Conservation (phyloP, 106 monocot genomes). For the Acorus calamus region DNA sequence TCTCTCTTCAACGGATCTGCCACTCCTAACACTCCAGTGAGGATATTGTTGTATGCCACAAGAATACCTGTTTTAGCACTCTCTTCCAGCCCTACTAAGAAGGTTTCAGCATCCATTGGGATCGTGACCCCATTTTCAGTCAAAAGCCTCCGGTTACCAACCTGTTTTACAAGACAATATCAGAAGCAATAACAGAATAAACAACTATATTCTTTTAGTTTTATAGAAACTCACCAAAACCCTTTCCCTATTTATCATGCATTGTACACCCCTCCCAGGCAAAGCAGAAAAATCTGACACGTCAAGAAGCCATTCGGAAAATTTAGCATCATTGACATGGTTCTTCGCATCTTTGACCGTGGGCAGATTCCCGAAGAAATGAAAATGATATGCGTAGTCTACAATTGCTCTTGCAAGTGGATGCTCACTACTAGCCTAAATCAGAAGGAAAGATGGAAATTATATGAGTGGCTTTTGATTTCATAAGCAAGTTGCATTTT, state of each 20-base stretch:
- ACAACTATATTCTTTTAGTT: no score
- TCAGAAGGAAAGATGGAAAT: constrained; percentile 30
- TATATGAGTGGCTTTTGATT: neutral
- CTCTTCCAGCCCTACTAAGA: constrained; percentile 54
- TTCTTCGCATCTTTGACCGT: constrained; percentile 18
- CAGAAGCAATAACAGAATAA: neutral
- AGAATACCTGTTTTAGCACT: constrained; percentile 76
- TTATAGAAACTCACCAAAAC: constrained; percentile 51
- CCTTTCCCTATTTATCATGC: constrained; percentile 50
- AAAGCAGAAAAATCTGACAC: constrained; percentile 62
- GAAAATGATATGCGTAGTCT: constrained; percentile 74
- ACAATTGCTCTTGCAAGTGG: constrained; percentile 89
- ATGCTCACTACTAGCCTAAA: constrained; percentile 92
- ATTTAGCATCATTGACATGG: constrained; percentile 36
- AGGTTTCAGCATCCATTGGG: constrained; percentile 64
- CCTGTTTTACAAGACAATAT: constrained; percentile 23
- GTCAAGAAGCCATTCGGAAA: constrained; percentile 82
- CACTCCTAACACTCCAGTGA: constrained; percentile 60
- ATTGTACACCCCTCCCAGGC: constrained; percentile 88
- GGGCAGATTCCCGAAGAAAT: constrained; percentile 54
- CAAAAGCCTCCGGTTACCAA: constrained; percentile 76
- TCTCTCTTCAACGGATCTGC: constrained; percentile 91
- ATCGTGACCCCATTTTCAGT: constrained; percentile 48
- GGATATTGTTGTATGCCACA: constrained; percentile 56
- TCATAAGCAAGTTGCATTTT: neutral